Base-by-base conservation (phyloP, 139 green algal genomes). In the Haematococcus sp. region DNA sequence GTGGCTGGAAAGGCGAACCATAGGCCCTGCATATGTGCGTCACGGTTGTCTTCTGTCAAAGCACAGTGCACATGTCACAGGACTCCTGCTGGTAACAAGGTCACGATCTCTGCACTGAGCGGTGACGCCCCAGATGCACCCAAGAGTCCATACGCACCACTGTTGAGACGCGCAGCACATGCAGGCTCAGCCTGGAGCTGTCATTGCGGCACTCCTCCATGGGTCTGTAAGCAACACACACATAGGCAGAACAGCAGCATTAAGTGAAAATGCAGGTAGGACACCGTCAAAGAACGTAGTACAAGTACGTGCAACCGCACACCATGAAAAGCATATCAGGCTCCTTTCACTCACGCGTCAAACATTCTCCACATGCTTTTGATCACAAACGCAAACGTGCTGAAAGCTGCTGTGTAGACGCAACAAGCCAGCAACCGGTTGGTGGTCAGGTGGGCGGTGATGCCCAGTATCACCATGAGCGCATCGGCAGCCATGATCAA, bases 1-100 rank as follows among this genome's bases (percentile, higher is more conserved):
- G 81, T 74, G 2, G 52, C 19, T 9, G 80, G 80, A 66, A 85
- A 85, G 1, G 35, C 58, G 66, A 80, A 79, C 80, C 80, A 81
- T 22, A 85, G 51, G 46, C 74, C 71, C 72, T 51, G 70, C 33
- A 34, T 77, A n/a, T n/a, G n/a, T n/a, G n/a, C n/a, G n/a, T n/a
- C n/a, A n/a, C n/a, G n/a, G n/a, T n/a, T n/a, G n/a, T 71, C 22
- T 54, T 16, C 13, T 54, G 13, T 54, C 44, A 54, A 54, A 16
- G 13, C 44, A 54, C 40, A 49, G 40, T 49, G 40, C 40, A 7
- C 40, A 49, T 7, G 7, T 49, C 40, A 19, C 40, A 49, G n/a
- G n/a, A n/a, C n/a, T n/a, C n/a, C n/a, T n/a, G n/a, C n/a, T n/a
- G n/a, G n/a, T n/a, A n/a, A n/a, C n/a, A n/a, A n/a, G n/a, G n/a